These are phyloP conservation scores for Penicillium robsamsonii DNA, from an alignment of 495 filamentous ascomycete genomes.

Conservation along the genomic window DNA sequence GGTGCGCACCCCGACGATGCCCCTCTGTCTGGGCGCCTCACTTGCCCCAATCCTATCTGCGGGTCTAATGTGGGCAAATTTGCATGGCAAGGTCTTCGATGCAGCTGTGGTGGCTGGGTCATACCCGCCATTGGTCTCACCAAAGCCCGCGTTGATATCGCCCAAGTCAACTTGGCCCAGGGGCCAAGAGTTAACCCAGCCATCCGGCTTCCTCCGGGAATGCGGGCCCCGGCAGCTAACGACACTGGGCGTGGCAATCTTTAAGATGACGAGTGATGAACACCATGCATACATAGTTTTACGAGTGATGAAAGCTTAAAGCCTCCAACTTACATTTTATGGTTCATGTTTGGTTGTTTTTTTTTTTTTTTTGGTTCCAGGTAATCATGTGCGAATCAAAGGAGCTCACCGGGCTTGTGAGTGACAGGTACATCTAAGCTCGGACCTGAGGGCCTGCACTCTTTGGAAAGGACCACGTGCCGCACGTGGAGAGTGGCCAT, in stretches of 20 bases:
- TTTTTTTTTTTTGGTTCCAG: not conserved
- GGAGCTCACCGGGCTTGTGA: not conserved
- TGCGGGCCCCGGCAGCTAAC: slow-evolving; percentile 28
- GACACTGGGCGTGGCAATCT: slow-evolving; percentile 35
- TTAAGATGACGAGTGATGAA: slow-evolving; percentile 17
- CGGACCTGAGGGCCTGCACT: too few relatives aligned
- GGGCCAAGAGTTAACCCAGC: slow-evolving; percentile 23
- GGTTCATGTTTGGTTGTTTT: not conserved
- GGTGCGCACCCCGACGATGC: slow-evolving; percentile 48
- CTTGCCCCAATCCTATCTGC: slow-evolving; percentile 77
- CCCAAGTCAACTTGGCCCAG: slow-evolving; percentile 22
- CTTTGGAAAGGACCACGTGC: not conserved
- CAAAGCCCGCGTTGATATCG: slow-evolving; percentile 73
- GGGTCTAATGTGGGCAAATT: slow-evolving; percentile 81
- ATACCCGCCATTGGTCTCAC: slow-evolving; percentile 86
- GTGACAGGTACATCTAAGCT: not conserved
- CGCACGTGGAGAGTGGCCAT: not conserved
- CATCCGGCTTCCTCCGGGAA: slow-evolving; percentile 44
- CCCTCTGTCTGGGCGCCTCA: slow-evolving; percentile 74
- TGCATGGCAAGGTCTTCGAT: slow-evolving; percentile 92
- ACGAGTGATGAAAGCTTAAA: slow-evolving; percentile 19
- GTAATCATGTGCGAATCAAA: not conserved
- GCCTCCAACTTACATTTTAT: slow-evolving; percentile 5
- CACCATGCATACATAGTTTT: slow-evolving; percentile 16
- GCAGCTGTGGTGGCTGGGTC: slow-evolving; percentile 87